phyloP scores from a whole-genome alignment of 2,329 filamentous ascomycete species.

The Teratosphaeria destructans region DNA sequence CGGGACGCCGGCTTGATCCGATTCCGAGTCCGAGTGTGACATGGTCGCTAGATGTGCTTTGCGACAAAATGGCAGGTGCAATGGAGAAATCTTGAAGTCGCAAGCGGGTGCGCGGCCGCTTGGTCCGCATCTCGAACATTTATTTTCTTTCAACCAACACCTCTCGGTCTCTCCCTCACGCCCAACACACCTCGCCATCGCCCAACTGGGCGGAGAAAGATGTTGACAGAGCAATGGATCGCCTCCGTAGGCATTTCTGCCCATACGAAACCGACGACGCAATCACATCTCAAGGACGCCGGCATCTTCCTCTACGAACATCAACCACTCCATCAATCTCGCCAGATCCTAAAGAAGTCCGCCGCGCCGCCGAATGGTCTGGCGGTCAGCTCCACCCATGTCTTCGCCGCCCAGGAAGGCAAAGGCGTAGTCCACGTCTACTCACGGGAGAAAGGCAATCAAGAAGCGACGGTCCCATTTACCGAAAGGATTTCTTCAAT shows the following conservation, averaged over 20 bases:
- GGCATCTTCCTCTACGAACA: constrained; percentile 79
- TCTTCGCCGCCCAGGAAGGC: constrained; percentile 84
- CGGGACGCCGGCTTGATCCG: constrained; percentile 31
- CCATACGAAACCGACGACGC: constrained; percentile 28
- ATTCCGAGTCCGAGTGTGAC: constrained; percentile 17
- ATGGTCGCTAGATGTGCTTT: neutral
- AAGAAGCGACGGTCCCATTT: constrained; percentile 82
- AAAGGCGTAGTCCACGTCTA: constrained; percentile 94
- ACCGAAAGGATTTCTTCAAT: constrained; percentile 76
- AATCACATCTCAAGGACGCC: constrained; percentile 57
- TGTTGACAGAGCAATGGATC: constrained; percentile 43
- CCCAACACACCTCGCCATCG: neutral
- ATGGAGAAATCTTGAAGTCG: neutral
- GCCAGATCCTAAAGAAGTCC: constrained; percentile 82
- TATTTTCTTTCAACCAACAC: neutral
- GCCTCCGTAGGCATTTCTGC: constrained; percentile 36
- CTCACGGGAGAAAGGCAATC: constrained; percentile 68
- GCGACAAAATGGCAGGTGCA: neutral
- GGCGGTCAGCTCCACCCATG: constrained; percentile 67
- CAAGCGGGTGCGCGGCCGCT: neutral
- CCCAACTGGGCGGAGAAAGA: constrained; percentile 11
- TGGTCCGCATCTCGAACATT: neutral
- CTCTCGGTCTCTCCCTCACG: neutral
- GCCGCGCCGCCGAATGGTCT: constrained; percentile 68
- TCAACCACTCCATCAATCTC: constrained; percentile 65